Conservation (phyloP, 306 rosid species). For the Cucurbita maxima region DNA sequence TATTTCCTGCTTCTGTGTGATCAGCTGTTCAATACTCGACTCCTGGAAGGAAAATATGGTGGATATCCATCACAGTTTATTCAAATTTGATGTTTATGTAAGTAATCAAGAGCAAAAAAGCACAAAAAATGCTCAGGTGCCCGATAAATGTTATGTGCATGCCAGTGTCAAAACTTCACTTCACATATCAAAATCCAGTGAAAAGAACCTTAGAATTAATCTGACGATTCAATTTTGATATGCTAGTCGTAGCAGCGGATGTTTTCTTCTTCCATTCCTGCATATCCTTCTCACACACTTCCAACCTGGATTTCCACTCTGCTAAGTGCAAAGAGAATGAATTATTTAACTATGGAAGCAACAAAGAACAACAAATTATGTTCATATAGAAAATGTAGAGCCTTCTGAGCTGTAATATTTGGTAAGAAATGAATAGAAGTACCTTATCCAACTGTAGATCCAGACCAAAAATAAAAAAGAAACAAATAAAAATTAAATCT, state of each 20-base stretch:
- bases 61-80: conserved; percentile 10
- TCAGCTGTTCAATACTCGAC: conserved; percentile 60
- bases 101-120: background rate
- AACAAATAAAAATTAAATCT: background rate
- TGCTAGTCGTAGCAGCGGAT: conserved; percentile 71
- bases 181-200: background rate
- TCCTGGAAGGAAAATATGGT: conserved; percentile 42
- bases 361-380: background rate
- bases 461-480: background rate
- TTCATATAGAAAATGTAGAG: background rate
- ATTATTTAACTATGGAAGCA: background rate
- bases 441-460: background rate
- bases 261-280: conserved; percentile 89
- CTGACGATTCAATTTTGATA: conserved; percentile 77
- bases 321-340: background rate
- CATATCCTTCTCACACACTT: conserved; percentile 83
- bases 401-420: background rate
- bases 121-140: background rate
- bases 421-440: background rate
- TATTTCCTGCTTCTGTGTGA: conserved; percentile 67
- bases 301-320: conserved; percentile 93
- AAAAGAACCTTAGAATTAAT: conserved; percentile 67
- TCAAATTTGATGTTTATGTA: background rate
- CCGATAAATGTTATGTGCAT: no score
- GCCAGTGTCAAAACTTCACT: background rate